phyloP scores from a whole-genome alignment of 1,284 basidiomycete genomes.

The Agaricales sp. region DNA sequence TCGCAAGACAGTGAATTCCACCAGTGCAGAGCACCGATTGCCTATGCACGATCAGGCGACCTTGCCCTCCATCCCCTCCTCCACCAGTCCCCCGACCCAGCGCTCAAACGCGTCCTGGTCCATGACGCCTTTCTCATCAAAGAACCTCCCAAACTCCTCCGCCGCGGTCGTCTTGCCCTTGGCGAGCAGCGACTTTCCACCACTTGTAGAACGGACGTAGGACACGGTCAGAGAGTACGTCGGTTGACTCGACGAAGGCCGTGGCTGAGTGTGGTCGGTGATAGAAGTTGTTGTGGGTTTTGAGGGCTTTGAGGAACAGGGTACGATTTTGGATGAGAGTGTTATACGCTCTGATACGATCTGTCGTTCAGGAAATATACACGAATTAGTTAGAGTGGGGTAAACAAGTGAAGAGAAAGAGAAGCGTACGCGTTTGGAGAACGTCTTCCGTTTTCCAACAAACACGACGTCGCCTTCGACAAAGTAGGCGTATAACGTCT shows the following conservation, averaged over 20 bases:
- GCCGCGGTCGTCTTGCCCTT: conserved; percentile 45
- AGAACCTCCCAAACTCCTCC: conserved; percentile 54
- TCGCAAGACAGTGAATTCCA: no score
- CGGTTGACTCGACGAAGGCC: conserved; percentile 35
- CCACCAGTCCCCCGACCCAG: conserved; percentile 65
- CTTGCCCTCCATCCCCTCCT: conserved; percentile 48
- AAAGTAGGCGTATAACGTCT: conserved; percentile 73
- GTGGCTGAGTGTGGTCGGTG: conserved; percentile 14
- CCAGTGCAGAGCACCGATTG: no score
- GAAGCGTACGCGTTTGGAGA: conserved; percentile 64
- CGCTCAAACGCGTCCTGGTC: conserved; percentile 59
- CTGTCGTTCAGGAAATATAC: conserved; percentile 23
- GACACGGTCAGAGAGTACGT: conserved; percentile 52
- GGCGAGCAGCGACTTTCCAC: conserved; percentile 66
- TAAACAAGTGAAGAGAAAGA: conserved; percentile 3
- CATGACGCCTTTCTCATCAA: conserved; percentile 62
- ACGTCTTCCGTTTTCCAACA: conserved; percentile 74
- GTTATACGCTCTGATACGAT: conserved; percentile 78
- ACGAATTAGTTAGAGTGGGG: conserved; percentile 1
- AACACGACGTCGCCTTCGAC: conserved; percentile 76
- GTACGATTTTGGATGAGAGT: conserved; percentile 52
- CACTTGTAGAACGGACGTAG: conserved; percentile 66
- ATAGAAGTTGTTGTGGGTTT: conserved; percentile 14
- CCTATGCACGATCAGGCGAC: conserved; percentile 13
- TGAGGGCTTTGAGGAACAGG: conserved; percentile 26